Percentiles rank a stretch among this genome's conserved stretches.
Conservation (phyloP, 345 rosid species). For the Mallotus nudiflorus region DNA sequence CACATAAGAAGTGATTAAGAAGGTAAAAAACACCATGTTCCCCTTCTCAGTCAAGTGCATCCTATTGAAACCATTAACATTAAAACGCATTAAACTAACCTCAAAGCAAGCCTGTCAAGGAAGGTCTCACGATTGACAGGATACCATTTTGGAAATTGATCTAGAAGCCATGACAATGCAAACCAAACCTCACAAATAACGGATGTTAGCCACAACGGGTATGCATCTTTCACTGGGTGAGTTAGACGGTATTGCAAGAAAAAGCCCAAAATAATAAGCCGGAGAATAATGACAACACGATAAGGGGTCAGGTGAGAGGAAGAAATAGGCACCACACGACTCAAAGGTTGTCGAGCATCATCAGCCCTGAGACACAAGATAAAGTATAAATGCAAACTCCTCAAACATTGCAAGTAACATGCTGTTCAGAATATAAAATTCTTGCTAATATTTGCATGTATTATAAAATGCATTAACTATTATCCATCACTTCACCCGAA, state of each 20-base stretch:
- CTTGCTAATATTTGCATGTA: too few relatives aligned
- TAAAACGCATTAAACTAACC: conserved; percentile 46
- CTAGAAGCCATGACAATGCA: conserved; percentile 98
- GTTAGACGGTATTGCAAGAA: conserved; percentile 95
- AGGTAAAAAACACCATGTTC: background rate
- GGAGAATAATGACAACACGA: conserved; percentile 81
- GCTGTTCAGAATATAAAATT: background rate
- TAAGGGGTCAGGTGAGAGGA: conserved; percentile 84
- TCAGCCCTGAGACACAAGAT: conserved; percentile 69
- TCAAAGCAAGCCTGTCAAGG: conserved; percentile 88
- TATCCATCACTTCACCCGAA: background rate
- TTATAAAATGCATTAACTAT: background rate
- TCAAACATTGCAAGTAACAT: background rate
- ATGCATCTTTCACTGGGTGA: conserved; percentile 94
- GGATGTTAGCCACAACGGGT: conserved; percentile 89
- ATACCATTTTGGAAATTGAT: conserved; percentile 98
- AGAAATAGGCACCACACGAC: conserved; percentile 82
- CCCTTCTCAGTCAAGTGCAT: background rate
- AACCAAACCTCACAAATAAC: conserved; percentile 99
- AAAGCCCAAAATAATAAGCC: conserved; percentile 96
- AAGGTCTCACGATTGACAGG: conserved; percentile 97
- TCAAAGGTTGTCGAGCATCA: conserved; percentile 91
- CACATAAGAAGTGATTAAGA: conserved; percentile 15
- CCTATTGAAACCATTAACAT: background rate
- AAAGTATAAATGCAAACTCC: conserved; percentile 1